These are phyloP conservation scores for Anisogramma anomala DNA, from an alignment of 2,329 filamentous ascomycete species.

Conservation along the genomic window DNA sequence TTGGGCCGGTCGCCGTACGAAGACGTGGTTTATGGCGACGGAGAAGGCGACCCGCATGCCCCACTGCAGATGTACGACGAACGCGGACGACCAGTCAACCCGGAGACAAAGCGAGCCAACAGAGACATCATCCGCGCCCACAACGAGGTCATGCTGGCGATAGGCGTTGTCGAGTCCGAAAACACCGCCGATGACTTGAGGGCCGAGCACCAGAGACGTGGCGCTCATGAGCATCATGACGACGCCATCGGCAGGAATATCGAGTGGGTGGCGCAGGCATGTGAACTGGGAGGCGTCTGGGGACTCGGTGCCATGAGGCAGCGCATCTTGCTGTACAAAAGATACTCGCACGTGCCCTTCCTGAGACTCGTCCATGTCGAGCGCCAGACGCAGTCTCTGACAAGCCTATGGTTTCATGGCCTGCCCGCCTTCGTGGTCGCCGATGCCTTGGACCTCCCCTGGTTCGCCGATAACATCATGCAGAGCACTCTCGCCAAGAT, in stretches of 20 bases:
- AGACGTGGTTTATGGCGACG: conserved; percentile 40
- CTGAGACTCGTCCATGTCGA: conserved; percentile 30
- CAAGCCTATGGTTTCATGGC: conserved; percentile 26
- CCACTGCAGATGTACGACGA: conserved; percentile 41
- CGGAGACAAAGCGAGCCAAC: conserved; percentile 42
- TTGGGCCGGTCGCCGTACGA: conserved; percentile 50
- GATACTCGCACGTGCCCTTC: conserved; percentile 38
- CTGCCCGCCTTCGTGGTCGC: conserved; percentile 29
- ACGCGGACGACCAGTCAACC: conserved; percentile 44
- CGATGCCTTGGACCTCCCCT: conserved; percentile 15
- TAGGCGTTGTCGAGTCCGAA: conserved; percentile 50
- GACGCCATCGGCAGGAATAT: conserved; percentile 32
- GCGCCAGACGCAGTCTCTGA: conserved; percentile 22
- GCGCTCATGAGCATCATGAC: conserved; percentile 36
- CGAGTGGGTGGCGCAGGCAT: conserved; percentile 23
- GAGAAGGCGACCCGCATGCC: conserved; percentile 29
- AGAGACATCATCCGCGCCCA: conserved; percentile 47
- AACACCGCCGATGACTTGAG: conserved; percentile 29
- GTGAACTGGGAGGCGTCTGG: conserved; percentile 36
- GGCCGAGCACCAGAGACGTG: conserved; percentile 25
- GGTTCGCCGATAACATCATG: conserved; percentile 1
- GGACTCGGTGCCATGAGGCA: conserved; percentile 42
- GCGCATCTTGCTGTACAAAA: conserved; percentile 43
- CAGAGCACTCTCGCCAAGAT: conserved; percentile 5
- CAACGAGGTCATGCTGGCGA: conserved; percentile 53